Evolutionary conservation across 345 rosid species (phyloP).

Genomic region (Mercurialis annua): DNA sequence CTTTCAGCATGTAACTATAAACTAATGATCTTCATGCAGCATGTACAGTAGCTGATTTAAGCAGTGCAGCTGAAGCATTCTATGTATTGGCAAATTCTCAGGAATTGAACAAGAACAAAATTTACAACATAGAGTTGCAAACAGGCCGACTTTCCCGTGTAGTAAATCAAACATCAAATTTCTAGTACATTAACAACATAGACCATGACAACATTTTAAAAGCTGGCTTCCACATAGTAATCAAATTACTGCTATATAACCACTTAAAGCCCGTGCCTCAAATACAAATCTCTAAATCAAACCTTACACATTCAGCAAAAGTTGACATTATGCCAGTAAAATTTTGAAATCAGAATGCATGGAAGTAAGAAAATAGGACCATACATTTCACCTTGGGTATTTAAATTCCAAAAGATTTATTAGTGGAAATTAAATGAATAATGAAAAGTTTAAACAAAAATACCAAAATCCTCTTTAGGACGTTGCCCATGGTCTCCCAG

Average conservation of each 20-base stretch:
- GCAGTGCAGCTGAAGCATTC: background rate
- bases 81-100: no score
- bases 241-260: background rate
- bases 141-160: background rate
- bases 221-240: background rate
- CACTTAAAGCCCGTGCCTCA: background rate
- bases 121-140: background rate
- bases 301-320: background rate
- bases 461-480: conserved; percentile 84
- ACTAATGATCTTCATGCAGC: background rate
- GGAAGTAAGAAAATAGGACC: no score
- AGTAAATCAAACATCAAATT: background rate
- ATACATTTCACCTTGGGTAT: background rate
- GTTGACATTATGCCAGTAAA: background rate
- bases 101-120: background rate
- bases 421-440: conserved; percentile 5
- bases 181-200: background rate
- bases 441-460: conserved; percentile 1
- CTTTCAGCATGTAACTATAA: background rate
- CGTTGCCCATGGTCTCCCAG: conserved; percentile 99
- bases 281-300: background rate
- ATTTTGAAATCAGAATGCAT: background rate
- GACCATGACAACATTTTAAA: background rate
- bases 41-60: background rate
- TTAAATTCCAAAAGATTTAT: background rate